Conservation (phyloP, 1,139 yeast genomes). For the Yamadazyma epiphylla region DNA sequence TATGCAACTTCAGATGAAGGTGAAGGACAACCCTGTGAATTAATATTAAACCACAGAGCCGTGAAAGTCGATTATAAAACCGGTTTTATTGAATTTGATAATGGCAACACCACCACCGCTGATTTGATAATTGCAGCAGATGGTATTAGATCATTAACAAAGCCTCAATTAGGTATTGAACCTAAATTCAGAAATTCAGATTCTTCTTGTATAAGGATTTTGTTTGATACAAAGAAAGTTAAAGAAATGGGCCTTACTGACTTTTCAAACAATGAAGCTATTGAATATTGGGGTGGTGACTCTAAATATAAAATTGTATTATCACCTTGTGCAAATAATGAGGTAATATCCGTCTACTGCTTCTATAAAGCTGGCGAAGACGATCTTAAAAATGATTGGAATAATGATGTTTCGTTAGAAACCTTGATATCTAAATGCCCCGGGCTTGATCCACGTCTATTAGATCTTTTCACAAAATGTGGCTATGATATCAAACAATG, state of each 20-base stretch:
- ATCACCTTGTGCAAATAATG: slow-evolving; percentile 22
- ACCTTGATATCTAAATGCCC: slow-evolving; percentile 15
- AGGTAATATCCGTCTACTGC: slow-evolving; percentile 24
- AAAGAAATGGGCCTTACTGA: slow-evolving; percentile 14
- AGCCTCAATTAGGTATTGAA: slow-evolving; percentile 17
- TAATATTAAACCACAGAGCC: slow-evolving; percentile 18
- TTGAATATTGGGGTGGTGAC: slow-evolving; percentile 26
- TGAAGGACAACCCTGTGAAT: slow-evolving; percentile 17
- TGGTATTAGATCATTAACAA: slow-evolving; percentile 27
- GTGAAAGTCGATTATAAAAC: slow-evolving; percentile 18
- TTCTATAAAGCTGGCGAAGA: slow-evolving; percentile 13
- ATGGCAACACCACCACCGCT: slow-evolving; percentile 18
- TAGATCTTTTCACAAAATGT: slow-evolving; percentile 18
- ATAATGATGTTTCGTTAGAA: slow-evolving; percentile 19
- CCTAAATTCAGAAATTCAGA: slow-evolving; percentile 18
- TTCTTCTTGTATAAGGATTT: slow-evolving; percentile 13
- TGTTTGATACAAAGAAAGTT: slow-evolving; percentile 18
- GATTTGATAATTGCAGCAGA: slow-evolving; percentile 37
- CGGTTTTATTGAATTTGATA: slow-evolving; percentile 17
- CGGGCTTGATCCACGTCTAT: slow-evolving; percentile 17
- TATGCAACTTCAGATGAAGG: slow-evolving; percentile 13
- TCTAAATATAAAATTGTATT: slow-evolving; percentile 21
- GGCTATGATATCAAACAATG: slow-evolving; percentile 27
- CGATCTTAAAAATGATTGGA: slow-evolving; percentile 18
- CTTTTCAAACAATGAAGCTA: slow-evolving; percentile 19